Evolutionary conservation across 192 early-diverging fungal species (phyloP), one percentile per base, ranked within the genome.

Genomic region (Kickxella alabastrina): DNA sequence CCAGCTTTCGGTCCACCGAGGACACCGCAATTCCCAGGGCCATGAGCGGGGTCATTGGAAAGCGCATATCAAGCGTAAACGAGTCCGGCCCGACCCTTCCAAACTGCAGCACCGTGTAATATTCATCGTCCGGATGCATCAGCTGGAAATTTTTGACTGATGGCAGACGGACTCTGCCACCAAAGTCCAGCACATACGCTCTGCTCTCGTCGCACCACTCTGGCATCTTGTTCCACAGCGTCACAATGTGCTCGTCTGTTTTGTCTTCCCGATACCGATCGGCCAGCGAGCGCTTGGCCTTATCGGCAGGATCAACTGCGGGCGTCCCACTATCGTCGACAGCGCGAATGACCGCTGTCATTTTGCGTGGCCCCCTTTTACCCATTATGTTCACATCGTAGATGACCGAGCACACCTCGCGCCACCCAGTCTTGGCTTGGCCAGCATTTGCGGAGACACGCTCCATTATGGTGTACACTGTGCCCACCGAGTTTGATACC

Each of bases 61-160:
- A 98, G 52, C 88, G 85, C 34, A 87, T 87, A 60, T 98, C 96
- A 62, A 98, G 77, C 0, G 91, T 88, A 54, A 96, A 98, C 24
- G 72, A 72, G 48, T 95, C 83, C 10, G 83, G 76, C 0, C 57
- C 68, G 4, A 82, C 80, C 28, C 88, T 78, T 55, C 96, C 96
- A 72, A 95, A 98, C 68, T 98, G 96, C 84, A 97, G 78, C 17
- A 88, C 83, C 37, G 92, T 89, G 51, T 97, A 95, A 59, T 93
- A 91, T 68, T 93, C 68, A 61, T 95, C 91, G 34, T 93, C 80
- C 26, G 91, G 87, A 57, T 92, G 89, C 13, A 98, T 87, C 26
- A 98, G 88, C 71, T 97, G 94, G 60, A 98, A 95, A 63, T 97
- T 98, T 59, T 98, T 98, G 10, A 97, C 94, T 0, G 92, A 94